Base-by-base conservation (phyloP, 2,329 filamentous ascomycete genomes). In the Nemania sp. region DNA sequence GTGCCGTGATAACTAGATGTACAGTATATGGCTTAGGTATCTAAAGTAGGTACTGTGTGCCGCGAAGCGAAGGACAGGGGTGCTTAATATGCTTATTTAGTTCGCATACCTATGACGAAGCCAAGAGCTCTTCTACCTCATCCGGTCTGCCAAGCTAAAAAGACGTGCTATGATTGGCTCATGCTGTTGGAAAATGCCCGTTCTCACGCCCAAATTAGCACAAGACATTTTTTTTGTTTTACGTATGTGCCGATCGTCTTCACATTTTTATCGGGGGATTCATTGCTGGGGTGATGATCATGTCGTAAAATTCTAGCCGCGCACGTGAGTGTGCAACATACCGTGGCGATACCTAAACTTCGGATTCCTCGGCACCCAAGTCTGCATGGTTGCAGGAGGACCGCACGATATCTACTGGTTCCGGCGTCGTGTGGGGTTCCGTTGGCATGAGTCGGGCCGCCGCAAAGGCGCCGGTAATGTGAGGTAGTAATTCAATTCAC, bases 81-180 rank as follows among this genome's bases (percentile, higher is more conserved):
- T n/a, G n/a, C 25, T 29, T 29, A 4, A 29, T 29, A 29, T 29
- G 25, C 25, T 29, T 29, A 29, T 29, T 29, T 29, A 29, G 25
- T 29, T 29, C 7, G 25, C 25, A 29, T 29, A 29, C 25, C 25
- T 29, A 29, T 29, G 25, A 29, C 11, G 29, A 56, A 11, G 46
- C 51, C 51, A 56, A 60, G 46, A 42, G 39, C 13, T 35, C 11
- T 42, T 45, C 18, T 54, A 34, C 54, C 46, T 35, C 13, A 50
- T 54, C 39, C 32, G 45, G 54, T 40, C 29, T 58, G 59, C 59
- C 59, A 58, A 61, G 59, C 37, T 37, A 7, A n/a, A 20, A 53
- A 29, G 11, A 12, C 25, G 39, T 15, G 17, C 20, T 40, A 7
- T 54, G 49, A 52, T 61, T 61, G 54, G 59, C 10, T 32, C 21